Conservation (phyloP, 495 filamentous ascomycete genomes). For the Trichoderma parareesei region DNA sequence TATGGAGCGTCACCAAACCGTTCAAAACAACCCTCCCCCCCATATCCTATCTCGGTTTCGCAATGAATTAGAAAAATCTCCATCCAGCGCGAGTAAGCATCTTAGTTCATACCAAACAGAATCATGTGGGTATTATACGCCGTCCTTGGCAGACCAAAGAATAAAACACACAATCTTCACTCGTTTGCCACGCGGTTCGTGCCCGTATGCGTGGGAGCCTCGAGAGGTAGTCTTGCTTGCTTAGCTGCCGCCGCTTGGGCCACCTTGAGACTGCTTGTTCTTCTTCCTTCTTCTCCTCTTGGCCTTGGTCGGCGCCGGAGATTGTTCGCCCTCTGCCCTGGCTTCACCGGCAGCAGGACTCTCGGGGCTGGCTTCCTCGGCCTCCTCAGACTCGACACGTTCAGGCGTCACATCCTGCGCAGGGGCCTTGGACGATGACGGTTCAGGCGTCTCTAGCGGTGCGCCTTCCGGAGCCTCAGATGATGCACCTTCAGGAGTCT, state of each 20-base stretch:
- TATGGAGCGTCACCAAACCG: neutral
- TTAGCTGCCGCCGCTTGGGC: neutral
- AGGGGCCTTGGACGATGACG: neutral
- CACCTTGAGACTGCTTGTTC: neutral
- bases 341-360: neutral
- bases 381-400: neutral
- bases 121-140: neutral
- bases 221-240: neutral
- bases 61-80: no score
- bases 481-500: neutral
- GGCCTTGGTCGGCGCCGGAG: neutral
- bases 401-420: neutral
- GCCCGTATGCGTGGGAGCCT: neutral
- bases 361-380: neutral
- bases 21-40: no score
- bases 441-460: neutral
- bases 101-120: neutral
- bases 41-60: no score
- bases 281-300: neutral
- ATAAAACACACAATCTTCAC: neutral
- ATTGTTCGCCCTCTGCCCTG: neutral
- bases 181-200: neutral
- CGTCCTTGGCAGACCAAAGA: neutral
- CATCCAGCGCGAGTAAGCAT: neutral
- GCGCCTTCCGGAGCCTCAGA: neutral